Conservation (phyloP, 2,329 filamentous ascomycete genomes). For the Cytospora mali region DNA sequence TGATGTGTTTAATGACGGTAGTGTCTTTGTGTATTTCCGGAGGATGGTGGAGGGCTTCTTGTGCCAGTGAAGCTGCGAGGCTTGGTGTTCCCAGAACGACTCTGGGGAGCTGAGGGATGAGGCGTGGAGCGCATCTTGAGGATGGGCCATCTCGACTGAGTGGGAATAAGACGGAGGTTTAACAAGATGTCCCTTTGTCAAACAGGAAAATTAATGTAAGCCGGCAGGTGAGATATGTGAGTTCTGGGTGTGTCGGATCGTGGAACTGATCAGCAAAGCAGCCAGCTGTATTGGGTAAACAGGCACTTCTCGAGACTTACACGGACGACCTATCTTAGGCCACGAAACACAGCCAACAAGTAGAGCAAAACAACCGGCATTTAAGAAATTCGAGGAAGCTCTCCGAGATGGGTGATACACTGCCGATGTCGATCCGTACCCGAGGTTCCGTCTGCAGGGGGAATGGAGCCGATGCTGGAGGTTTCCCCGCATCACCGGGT, state of each 20-base stretch:
- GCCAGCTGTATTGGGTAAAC: too few species aligned
- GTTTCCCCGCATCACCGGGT: conserved; percentile 9
- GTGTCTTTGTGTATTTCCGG: conserved; percentile 60
- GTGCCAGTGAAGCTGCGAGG: conserved; percentile 79
- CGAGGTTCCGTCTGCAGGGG: conserved; percentile 16
- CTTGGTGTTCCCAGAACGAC: conserved; percentile 75
- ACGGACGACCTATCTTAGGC: not conserved
- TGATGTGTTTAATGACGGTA: conserved; percentile 57
- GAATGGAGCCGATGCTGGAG: conserved; percentile 1
- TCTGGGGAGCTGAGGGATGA: conserved; percentile 70
- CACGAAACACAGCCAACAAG: not conserved
- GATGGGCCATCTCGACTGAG: conserved; percentile 37
- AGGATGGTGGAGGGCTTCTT: conserved; percentile 69
- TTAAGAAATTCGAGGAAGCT: not conserved
- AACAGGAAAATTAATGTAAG: too few species aligned
- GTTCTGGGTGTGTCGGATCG: too few species aligned
- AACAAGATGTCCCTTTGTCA: too few species aligned
- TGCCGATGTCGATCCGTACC: conserved; percentile 4
- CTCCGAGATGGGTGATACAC: not conserved
- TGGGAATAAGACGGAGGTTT: not conserved
- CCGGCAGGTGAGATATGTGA: too few species aligned
- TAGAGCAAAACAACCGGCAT: not conserved
- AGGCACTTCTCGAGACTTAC: not conserved
- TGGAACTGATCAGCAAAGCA: too few species aligned
- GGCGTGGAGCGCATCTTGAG: conserved; percentile 55